Evolutionary conservation across 2,329 filamentous ascomycete genomes (phyloP).

Genomic region (Penicillium capsulatum): DNA sequence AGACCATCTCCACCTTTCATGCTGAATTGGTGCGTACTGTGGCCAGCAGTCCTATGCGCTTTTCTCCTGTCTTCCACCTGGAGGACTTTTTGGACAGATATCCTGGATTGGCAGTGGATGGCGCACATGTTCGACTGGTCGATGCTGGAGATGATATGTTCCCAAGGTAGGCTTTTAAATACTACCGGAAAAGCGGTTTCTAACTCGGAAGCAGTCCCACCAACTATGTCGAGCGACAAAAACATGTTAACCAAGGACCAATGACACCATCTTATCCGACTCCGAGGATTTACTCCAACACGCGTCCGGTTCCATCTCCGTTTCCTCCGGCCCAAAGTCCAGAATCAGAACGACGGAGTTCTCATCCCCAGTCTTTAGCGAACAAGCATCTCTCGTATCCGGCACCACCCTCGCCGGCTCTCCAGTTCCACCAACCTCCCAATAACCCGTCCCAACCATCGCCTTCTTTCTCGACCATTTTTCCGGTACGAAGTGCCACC

Average conservation of each 20-base stretch:
- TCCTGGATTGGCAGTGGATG: constrained; percentile 65
- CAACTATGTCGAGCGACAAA: constrained; percentile 17
- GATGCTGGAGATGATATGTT: constrained; percentile 58
- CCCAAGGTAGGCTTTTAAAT: constrained; percentile 15
- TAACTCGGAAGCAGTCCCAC: constrained; percentile 3
- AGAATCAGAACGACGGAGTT: constrained; percentile 10
- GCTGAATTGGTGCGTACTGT: constrained; percentile 71
- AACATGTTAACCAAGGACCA: constrained; percentile 18
- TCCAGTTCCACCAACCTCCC: constrained; percentile 17
- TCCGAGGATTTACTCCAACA: constrained; percentile 13
- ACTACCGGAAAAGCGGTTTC: no score
- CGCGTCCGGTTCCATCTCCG: constrained; percentile 7
- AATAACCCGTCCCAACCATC: constrained; percentile 14
- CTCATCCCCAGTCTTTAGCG: constrained; percentile 7
- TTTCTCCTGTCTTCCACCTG: constrained; percentile 74
- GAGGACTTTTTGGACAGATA: constrained; percentile 88
- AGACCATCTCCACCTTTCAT: constrained; percentile 74
- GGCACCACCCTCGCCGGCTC: constrained; percentile 9
- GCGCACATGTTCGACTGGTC: constrained; percentile 66
- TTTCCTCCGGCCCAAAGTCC: constrained; percentile 9
- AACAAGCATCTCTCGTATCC: constrained; percentile 4
- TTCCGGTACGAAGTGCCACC: constrained; percentile 8
- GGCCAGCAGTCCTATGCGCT: constrained; percentile 64
- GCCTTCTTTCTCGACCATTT: constrained; percentile 14
- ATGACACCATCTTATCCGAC: constrained; percentile 15